phyloP scores from a whole-genome alignment of 371 early-diverging fungal species.

The Actinomucor elegans region DNA sequence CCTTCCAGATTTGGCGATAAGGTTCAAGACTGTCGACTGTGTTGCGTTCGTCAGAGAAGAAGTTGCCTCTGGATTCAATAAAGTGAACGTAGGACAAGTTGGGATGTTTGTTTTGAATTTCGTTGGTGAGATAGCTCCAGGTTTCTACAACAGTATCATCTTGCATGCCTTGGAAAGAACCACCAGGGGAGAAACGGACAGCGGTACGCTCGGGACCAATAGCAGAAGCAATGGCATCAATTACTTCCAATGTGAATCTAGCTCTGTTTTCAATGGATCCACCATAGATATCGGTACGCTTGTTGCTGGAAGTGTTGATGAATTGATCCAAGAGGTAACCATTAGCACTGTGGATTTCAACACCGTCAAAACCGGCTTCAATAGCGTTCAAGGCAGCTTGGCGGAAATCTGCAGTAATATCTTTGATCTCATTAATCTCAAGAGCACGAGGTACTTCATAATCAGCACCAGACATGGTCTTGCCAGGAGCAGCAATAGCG shows the following conservation, averaged over 20 bases:
- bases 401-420: constrained; percentile 59
- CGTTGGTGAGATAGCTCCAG: constrained; percentile 19
- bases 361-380: constrained; percentile 58
- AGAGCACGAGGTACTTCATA: constrained; percentile 59
- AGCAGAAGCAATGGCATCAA: constrained; percentile 45
- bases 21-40: constrained; percentile 15
- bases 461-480: neutral
- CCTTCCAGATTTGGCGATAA: constrained; percentile 31
- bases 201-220: constrained; percentile 22
- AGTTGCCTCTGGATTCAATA: constrained; percentile 25
- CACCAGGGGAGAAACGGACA: constrained; percentile 18
- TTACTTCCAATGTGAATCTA: constrained; percentile 62
- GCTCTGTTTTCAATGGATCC: constrained; percentile 74
- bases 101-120: constrained; percentile 20
- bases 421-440: constrained; percentile 60
- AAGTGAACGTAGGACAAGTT: constrained; percentile 28
- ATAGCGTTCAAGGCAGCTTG: constrained; percentile 43
- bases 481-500: constrained; percentile 5
- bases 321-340: constrained; percentile 69
- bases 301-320: constrained; percentile 51
- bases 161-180: constrained; percentile 19
- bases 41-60: neutral
- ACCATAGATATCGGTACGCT: constrained; percentile 56
- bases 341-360: constrained; percentile 71
- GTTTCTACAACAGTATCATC: constrained; percentile 29